Percentiles rank a stretch among this genome's conserved stretches.
phyloP scores from a whole-genome alignment of 2,329 filamentous ascomycete genomes.

The Ophiosphaerella korrae region DNA sequence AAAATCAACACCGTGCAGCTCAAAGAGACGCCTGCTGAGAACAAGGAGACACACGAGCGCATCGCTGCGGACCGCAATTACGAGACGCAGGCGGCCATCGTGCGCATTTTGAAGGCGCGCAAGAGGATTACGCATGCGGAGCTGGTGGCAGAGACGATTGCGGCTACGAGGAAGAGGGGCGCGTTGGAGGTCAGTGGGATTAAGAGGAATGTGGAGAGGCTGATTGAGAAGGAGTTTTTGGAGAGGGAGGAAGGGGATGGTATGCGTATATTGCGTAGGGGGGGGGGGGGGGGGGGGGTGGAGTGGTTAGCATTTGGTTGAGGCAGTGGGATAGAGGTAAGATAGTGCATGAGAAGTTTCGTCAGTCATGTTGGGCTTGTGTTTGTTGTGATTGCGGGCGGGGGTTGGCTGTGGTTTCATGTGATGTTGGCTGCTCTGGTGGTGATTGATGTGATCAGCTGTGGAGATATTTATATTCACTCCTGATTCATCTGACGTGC shows the following conservation, averaged over 20 bases:
- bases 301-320: background rate
- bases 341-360: no score
- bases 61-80: conserved; percentile 90
- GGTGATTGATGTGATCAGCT: no score
- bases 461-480: no score
- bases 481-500: no score
- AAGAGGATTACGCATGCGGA: conserved; percentile 88
- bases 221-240: conserved; percentile 49
- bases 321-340: background rate
- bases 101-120: conserved; percentile 93
- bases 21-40: conserved; percentile 94
- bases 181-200: conserved; percentile 86
- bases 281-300: background rate
- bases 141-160: conserved; percentile 89
- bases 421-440: no score
- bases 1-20: conserved; percentile 99
- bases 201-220: conserved; percentile 97
- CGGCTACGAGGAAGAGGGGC: conserved; percentile 83
- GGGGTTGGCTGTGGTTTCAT: no score
- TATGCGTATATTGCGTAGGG: conserved; percentile 54
- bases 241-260: conserved; percentile 46
- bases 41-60: conserved; percentile 88
- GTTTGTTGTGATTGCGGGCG: no score
- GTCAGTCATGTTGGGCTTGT: no score
- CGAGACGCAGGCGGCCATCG: conserved; percentile 95